These are phyloP conservation scores for Venturia nashicola DNA, from an alignment of 2,329 filamentous ascomycete species.

Conservation along the genomic window DNA sequence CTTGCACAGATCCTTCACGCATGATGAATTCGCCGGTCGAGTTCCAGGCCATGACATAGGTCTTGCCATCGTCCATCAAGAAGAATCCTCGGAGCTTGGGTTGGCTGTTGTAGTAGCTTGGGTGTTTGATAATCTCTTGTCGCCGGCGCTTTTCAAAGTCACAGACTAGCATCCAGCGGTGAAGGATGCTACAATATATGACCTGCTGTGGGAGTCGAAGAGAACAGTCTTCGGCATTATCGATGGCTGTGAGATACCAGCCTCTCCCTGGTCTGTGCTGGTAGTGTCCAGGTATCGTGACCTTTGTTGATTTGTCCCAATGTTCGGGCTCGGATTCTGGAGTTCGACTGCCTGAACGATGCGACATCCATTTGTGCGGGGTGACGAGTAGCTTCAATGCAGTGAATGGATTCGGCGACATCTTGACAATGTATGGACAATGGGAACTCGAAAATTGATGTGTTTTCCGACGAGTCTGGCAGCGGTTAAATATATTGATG, in stretches of 20 bases:
- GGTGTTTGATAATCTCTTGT: not conserved
- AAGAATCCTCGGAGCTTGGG: not conserved
- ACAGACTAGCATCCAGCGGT: not conserved
- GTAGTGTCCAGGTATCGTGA: constrained; percentile 5
- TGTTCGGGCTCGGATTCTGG: not conserved
- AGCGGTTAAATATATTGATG: not conserved
- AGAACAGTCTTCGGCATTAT: not conserved
- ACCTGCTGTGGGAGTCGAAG: not conserved
- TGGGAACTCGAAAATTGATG: not conserved
- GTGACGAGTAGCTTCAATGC: not conserved
- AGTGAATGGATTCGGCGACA: constrained; percentile 5
- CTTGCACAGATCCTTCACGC: not conserved
- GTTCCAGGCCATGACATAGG: constrained; percentile 6
- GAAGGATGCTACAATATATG: constrained; percentile 1
- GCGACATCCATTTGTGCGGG: constrained; percentile 1
- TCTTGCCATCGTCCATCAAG: not conserved
- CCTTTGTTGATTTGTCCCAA: not conserved
- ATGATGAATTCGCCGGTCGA: not conserved
- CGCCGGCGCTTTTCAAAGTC: constrained; percentile 2
- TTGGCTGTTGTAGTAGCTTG: not conserved
- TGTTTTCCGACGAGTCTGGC: not conserved
- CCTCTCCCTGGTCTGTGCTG: constrained; percentile 5
- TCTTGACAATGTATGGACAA: not conserved
- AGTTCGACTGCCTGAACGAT: not conserved
- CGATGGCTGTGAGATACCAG: not conserved